Base-by-base conservation (phyloP, 192 early-diverging fungal species). In the Mortierella hygrophila region DNA sequence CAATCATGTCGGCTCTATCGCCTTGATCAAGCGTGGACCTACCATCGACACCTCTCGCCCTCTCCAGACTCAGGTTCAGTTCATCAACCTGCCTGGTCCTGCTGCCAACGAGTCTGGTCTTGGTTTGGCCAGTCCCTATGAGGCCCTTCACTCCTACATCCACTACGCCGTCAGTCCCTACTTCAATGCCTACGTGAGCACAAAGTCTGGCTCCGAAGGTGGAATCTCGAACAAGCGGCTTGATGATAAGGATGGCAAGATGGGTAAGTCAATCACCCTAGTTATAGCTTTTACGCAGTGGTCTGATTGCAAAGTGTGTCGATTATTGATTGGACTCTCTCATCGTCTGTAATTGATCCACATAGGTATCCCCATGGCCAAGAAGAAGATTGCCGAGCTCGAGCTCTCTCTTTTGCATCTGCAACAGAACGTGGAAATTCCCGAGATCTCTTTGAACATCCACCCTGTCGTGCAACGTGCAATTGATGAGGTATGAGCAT, bases 381-480 rank as follows among this genome's bases (percentile, higher is more conserved):
- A 97, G 83, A 99, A 99, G 93, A 99, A 99, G 91, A 95, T 99
- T 80, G 97, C 97, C 37, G 99, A 99, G 85, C 93, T 99, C 54
- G 97, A 99, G 85, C 94, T 99, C 44, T 96, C 97, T 20, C 92
- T 99, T 37, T 84, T 97, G 72, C 96, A 99, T 81, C 82, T 99
- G 65, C 98, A 99, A 90, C 98, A 99, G 81, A 99, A 99, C 82
- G 95, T 99, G 57, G 98, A 98, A 47, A 99, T 99, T 71, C 99
- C 99, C 9, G 97, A 99, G 16, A 94, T 97, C 35, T 89, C 90
- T 3, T 93, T 99, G 57, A 94, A 89, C 81, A 96, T 97, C 78
- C 96, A 99, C 87, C 97, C 97, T 26, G 90, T 94, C 4, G 94
- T 99, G 72, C 89, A 91, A 74, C 89, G 90, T 32, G 91, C 93